Base-by-base conservation (phyloP, 495 filamentous ascomycete genomes). In the Annulohypoxylon moriforme region DNA sequence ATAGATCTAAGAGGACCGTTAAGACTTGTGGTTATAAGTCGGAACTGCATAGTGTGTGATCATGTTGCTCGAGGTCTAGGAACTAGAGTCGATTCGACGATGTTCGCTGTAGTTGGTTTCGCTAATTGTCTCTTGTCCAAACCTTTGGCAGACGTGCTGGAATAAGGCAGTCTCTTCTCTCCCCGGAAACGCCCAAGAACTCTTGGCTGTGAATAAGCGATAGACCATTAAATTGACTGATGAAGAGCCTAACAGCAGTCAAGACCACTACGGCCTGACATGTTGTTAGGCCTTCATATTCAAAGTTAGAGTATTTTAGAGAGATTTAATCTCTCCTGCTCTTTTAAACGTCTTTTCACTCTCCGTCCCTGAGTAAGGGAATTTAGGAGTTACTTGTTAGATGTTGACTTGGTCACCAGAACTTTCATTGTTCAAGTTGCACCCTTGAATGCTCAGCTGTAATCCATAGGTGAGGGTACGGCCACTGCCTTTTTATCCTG, bases 341-440 rank as follows among this genome's bases (percentile, higher is more conserved):
- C 56, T 67, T 71, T 67, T 63, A 71, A 60, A 53, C 67, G 18
- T 66, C 62, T 71, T 44, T 64, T 74, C 67, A 71, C 63, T 69
- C 71, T 74, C 71, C 71, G 61, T 70, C 71, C 71, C 71, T 70
- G 13, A 53, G 56, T 42, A 62, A 67, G 71, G 71, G 71, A 74
- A 74, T 74, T 74, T 74, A 74, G 71, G 71, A 74, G 71, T 71
- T 74, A 74, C 67, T 74, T 69, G 71, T 74, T 74, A 74, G 71
- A 60, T 60, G 67, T 64, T 73, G 70, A 73, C 46, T 68, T 69
- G 70, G 60, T 69, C 65, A 73, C 66, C 67, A 69, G 71, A 73
- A 73, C 71, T 66, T 56, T 63, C 60, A 69, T 69, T 73, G 71
- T 73, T 73, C 71, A 73, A 73, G 71, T 62, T 29, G 57, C 46